Conservation (phyloP, 805 yeast species). For the Candida sonorensis region DNA sequence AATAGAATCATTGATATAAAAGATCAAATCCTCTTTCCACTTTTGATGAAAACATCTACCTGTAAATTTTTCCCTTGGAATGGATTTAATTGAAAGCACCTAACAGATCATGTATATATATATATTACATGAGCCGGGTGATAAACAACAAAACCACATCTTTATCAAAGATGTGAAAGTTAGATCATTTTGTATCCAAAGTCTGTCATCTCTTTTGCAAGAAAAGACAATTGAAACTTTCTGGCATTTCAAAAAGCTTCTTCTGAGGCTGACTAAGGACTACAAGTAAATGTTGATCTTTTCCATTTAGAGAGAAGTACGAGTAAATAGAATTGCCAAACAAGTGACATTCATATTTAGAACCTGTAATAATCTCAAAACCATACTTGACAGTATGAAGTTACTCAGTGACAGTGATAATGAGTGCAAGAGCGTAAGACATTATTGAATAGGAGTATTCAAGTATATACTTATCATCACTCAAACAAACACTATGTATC, state of each 20-base stretch:
- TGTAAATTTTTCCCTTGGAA: slow-evolving; percentile 30
- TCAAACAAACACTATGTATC: no score
- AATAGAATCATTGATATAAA: slow-evolving; percentile 1
- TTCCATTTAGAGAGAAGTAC: slow-evolving; percentile 27
- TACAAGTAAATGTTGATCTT: slow-evolving; percentile 22
- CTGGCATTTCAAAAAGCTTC: no score
- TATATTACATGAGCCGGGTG: no score
- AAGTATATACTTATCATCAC: no score
- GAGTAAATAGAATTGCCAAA: slow-evolving; percentile 12
- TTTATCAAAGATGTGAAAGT: slow-evolving; percentile 13
- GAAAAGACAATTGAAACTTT: no score
- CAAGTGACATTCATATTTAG: neutral
- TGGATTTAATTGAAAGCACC: slow-evolving; percentile 22
- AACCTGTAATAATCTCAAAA: slow-evolving; percentile 28
- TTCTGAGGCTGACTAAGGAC: slow-evolving; percentile 19
- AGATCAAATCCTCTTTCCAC: slow-evolving; percentile 4
- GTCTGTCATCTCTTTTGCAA: no score
- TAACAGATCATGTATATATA: neutral
- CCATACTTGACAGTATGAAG: slow-evolving; percentile 17
- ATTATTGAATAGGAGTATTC: no score
- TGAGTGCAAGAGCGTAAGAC: no score
- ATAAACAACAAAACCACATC: slow-evolving; percentile 24
- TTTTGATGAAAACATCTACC: slow-evolving; percentile 2
- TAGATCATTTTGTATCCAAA: slow-evolving; percentile 20
- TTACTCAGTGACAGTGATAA: slow-evolving; percentile 5